Evolutionary conservation across 257 asterid genomes (phyloP).

Genomic region (Mitragyna speciosa): DNA sequence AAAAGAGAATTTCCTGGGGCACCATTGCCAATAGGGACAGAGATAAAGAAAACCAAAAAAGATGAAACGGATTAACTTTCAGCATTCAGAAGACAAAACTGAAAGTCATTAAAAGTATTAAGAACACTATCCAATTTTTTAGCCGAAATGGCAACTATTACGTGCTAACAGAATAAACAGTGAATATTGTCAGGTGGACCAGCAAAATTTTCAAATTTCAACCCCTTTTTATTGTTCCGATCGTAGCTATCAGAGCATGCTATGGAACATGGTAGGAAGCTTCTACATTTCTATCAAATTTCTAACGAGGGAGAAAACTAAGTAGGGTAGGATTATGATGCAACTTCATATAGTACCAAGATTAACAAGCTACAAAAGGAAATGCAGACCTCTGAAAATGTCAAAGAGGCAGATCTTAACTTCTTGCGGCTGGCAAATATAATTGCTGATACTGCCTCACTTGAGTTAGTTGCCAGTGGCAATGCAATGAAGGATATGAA

Average conservation of each 20-base stretch:
- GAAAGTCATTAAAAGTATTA: not conserved
- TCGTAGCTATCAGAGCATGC: not conserved
- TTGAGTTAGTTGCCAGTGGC: constrained; percentile 96
- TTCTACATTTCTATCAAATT: not conserved
- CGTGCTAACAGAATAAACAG: not conserved
- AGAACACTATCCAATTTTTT: not conserved
- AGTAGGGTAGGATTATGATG: too few species aligned
- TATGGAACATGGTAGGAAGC: not conserved
- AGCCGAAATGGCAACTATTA: not conserved
- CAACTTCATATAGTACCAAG: not conserved
- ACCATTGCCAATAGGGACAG: not conserved
- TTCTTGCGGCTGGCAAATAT: constrained; percentile 82
- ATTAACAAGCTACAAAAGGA: not conserved
- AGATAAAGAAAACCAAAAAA: not conserved
- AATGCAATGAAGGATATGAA: constrained; percentile 83
- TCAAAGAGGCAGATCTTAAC: constrained; percentile 73
- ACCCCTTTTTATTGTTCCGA: not conserved
- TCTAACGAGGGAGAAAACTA: not conserved
- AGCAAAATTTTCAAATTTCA: not conserved
- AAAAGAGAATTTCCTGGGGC: not conserved
- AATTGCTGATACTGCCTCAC: constrained; percentile 91
- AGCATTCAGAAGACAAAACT: not conserved
- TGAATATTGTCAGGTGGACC: not conserved
- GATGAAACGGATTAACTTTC: not conserved
- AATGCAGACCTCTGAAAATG: constrained; percentile 82